Evolutionary conservation across 495 filamentous ascomycete species (phyloP).

Genomic region (Lentithecium fluviatile): DNA sequence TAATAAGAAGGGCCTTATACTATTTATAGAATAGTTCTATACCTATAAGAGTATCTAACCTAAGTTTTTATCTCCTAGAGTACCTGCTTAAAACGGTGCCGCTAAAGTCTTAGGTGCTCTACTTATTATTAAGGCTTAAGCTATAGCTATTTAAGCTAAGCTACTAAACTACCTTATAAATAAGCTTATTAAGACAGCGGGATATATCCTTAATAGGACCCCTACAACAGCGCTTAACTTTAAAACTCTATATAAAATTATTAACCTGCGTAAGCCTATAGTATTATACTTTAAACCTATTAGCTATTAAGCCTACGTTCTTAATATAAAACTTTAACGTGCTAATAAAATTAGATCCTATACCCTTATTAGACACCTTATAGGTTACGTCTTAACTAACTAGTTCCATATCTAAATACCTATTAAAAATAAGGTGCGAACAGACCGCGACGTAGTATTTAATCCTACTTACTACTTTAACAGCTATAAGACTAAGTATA

Average conservation of each 20-base stretch:
- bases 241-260: constrained; percentile 21
- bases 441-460: constrained; percentile 16
- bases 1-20: no score
- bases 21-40: no score
- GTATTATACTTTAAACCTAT: constrained; percentile 9
- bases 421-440: background rate
- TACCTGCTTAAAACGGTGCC: background rate
- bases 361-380: constrained; percentile 20
- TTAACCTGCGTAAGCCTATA: constrained; percentile 1
- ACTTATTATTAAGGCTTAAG: no score
- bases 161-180: constrained; percentile 1
- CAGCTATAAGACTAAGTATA: no score
- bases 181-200: constrained; percentile 1
- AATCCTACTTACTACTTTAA: no score
- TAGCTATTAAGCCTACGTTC: constrained; percentile 9
- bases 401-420: constrained; percentile 25
- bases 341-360: constrained; percentile 16
- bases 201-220: constrained; percentile 29
- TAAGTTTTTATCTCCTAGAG: background rate
- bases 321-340: no score
- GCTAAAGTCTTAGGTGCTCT: no score
- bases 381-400: constrained; percentile 24
- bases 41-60: no score
- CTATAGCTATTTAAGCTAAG: background rate
- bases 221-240: constrained; percentile 18